phyloP scores from a whole-genome alignment of 257 asterid species.

The Solanum medicagineum region DNA sequence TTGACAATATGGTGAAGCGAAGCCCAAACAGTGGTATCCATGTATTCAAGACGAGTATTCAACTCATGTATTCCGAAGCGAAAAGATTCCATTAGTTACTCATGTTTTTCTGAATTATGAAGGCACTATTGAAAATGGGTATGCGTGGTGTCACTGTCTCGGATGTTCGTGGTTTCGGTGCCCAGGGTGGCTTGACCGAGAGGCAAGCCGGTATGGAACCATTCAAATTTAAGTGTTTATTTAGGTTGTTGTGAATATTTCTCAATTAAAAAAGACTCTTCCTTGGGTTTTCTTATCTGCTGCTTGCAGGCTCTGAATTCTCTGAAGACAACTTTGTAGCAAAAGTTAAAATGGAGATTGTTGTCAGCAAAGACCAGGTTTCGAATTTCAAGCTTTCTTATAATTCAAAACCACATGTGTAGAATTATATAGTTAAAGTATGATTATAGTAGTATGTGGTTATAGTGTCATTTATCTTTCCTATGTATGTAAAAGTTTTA shows the following conservation, averaged over 20 bases:
- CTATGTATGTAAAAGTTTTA: background rate
- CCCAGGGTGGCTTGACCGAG: slow-evolving; percentile 90
- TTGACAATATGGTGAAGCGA: background rate
- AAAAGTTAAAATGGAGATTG: slow-evolving; percentile 92
- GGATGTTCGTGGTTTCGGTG: slow-evolving; percentile 94
- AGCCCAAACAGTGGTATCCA: background rate
- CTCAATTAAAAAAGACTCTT: background rate
- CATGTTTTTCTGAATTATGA: slow-evolving; percentile 8
- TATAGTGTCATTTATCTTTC: background rate
- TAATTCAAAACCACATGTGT: background rate
- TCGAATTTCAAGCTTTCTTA: background rate
- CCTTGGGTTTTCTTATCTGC: background rate
- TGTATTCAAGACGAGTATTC: background rate
- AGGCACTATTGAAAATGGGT: slow-evolving; percentile 88
- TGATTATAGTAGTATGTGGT: background rate
- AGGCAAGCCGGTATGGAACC: slow-evolving; percentile 72
- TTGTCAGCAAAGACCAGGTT: slow-evolving; percentile 91
- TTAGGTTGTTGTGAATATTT: background rate
- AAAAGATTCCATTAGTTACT: background rate
- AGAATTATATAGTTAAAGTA: background rate
- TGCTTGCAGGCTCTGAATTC: slow-evolving; percentile 72
- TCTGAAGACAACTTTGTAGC: slow-evolving; percentile 73
- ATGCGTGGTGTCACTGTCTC: slow-evolving; percentile 94
- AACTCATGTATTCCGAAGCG: background rate
- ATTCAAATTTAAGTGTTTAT: background rate